Evolutionary conservation across 805 yeast genomes (phyloP).

Genomic region (Torulaspora franciscae): DNA sequence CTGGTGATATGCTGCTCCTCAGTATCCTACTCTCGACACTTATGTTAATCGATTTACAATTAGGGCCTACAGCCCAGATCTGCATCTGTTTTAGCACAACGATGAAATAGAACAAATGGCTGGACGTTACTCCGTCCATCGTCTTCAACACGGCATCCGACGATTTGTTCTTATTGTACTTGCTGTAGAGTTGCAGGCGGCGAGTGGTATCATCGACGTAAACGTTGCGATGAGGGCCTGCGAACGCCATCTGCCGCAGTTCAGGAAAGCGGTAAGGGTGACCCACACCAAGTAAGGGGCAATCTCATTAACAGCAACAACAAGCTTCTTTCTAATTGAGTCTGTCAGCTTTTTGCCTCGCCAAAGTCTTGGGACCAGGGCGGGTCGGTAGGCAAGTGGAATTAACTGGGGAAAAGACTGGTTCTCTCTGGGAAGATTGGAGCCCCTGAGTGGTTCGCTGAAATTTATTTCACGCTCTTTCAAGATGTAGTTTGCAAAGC

Average conservation of each 20-base stretch:
- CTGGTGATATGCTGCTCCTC: neutral
- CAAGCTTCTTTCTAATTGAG: no score
- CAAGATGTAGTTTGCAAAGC: neutral
- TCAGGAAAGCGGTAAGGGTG: conserved; percentile 9
- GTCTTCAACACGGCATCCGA: neutral
- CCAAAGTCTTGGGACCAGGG: neutral
- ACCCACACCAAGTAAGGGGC: no score
- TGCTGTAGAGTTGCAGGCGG: conserved; percentile 6
- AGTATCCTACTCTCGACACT: neutral
- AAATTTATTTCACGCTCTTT: neutral
- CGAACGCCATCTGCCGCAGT: conserved; percentile 5
- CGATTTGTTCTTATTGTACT: conserved; percentile 5
- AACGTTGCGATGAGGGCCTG: conserved; percentile 9
- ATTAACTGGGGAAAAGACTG: neutral
- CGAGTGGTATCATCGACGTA: conserved; percentile 7
- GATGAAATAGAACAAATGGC: conserved; percentile 3
- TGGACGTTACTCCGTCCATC: conserved; percentile 3
- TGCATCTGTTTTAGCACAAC: conserved; percentile 3
- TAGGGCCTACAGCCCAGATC: neutral
- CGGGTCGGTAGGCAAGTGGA: neutral
- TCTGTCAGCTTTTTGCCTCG: neutral
- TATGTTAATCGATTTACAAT: neutral
- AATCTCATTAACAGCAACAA: no score
- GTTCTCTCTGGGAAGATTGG: neutral
- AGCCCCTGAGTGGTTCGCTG: neutral